phyloP scores from a whole-genome alignment of 805 yeast genomes.

The Monosporozyma aerobia region DNA sequence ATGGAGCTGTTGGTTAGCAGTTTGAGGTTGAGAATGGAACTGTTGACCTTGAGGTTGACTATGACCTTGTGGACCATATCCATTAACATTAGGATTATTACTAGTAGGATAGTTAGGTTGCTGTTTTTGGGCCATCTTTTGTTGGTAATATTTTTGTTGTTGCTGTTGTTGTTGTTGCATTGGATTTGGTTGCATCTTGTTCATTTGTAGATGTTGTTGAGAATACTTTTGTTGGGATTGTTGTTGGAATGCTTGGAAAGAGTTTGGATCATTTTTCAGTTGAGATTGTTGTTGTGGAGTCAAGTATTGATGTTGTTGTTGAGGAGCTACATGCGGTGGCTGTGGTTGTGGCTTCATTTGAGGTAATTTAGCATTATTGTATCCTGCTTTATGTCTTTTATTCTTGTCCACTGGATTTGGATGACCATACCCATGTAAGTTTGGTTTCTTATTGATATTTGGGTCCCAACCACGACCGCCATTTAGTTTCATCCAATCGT shows the following conservation, averaged over 20 bases:
- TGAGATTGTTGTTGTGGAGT: slow-evolving; percentile 9
- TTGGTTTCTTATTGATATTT: slow-evolving; percentile 80
- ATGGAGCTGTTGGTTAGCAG: slow-evolving; percentile 11
- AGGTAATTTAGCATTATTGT: slow-evolving; percentile 4
- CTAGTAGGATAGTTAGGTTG: slow-evolving; percentile 3
- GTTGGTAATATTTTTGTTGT: slow-evolving; percentile 2
- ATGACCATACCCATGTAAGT: slow-evolving; percentile 92
- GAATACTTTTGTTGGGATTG: slow-evolving; percentile 31
- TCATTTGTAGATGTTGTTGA: slow-evolving; percentile 21
- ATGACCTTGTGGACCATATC: slow-evolving; percentile 2
- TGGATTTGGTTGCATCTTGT: slow-evolving; percentile 6
- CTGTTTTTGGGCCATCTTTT: slow-evolving; percentile 5
- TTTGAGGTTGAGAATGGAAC: slow-evolving; percentile 7
- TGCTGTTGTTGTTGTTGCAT: slow-evolving; percentile 7
- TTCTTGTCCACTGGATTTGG: slow-evolving; percentile 67
- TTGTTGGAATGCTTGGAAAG: slow-evolving; percentile 32
- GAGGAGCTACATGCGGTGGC: slow-evolving; percentile 8
- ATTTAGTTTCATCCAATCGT: slow-evolving; percentile 97
- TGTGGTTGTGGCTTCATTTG: slow-evolving; percentile 15
- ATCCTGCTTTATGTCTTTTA: slow-evolving; percentile 20
- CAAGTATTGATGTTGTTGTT: slow-evolving; percentile 7
- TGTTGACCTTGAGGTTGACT: slow-evolving; percentile 4
- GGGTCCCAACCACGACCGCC: slow-evolving; percentile 96
- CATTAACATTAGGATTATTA: neutral
- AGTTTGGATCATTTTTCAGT: slow-evolving; percentile 31